Evolutionary conservation across 2,329 filamentous ascomycete species (phyloP).

Genomic region (Dothideomycetes sp.): DNA sequence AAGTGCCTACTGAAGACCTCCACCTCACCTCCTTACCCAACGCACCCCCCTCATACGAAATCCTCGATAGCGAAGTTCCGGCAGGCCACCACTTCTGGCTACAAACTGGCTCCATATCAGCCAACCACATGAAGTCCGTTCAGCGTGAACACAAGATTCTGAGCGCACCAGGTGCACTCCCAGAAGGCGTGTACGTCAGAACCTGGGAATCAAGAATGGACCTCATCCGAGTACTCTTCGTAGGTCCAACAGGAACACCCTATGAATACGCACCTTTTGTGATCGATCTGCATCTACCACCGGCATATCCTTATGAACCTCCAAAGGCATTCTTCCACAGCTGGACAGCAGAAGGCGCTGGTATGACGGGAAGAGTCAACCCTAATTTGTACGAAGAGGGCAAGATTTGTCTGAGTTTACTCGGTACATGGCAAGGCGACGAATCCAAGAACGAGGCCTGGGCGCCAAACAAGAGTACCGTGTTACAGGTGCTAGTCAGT

Average conservation of each 20-base stretch:
- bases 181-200: conserved; percentile 48
- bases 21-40: conserved; percentile 4
- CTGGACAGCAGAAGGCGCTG: conserved; percentile 40
- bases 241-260: conserved; percentile 50
- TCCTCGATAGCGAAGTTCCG: conserved; percentile 36
- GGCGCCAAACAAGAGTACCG: conserved; percentile 43
- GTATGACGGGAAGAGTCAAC: conserved; percentile 45
- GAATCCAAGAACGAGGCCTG: conserved; percentile 44
- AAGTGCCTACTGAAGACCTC: conserved; percentile 5
- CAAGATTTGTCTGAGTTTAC: conserved; percentile 50
- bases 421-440: conserved; percentile 51
- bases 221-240: conserved; percentile 48
- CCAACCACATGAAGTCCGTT: conserved; percentile 40
- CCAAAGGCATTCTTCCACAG: conserved; percentile 49
- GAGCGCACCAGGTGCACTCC: conserved; percentile 32
- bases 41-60: conserved; percentile 12
- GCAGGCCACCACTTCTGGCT: conserved; percentile 34
- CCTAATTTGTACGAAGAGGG: conserved; percentile 56
- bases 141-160: conserved; percentile 52
- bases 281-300: conserved; percentile 47
- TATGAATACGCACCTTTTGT: conserved; percentile 54
- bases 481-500: conserved; percentile 50
- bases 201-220: conserved; percentile 52
- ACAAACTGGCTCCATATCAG: conserved; percentile 16
- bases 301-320: conserved; percentile 42